These are phyloP conservation scores for Leccinum boreale DNA, from an alignment of 768 basidiomycete species.

Conservation along the genomic window DNA sequence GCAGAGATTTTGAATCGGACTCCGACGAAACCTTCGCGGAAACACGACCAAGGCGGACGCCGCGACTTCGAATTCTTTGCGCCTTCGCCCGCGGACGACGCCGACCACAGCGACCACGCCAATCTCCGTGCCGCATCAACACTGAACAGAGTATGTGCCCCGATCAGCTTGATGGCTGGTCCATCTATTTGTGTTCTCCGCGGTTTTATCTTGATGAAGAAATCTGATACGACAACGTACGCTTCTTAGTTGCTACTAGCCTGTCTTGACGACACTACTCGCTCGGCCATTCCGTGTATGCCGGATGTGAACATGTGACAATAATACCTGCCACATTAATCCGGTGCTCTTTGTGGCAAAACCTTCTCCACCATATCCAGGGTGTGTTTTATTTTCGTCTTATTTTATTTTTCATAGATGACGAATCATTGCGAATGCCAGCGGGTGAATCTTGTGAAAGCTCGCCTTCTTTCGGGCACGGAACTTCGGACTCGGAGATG, in stretches of 20 bases:
- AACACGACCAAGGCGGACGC: background rate
- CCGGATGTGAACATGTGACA: background rate
- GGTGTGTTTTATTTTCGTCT: background rate
- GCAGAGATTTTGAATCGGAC: conserved; percentile 17
- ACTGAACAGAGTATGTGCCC: background rate
- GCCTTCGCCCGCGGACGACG: background rate
- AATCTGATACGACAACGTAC: background rate
- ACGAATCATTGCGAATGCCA: background rate
- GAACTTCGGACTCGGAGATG: conserved; percentile 2
- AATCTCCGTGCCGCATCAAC: background rate
- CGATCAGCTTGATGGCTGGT: background rate
- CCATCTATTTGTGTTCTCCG: background rate
- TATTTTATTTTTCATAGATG: background rate
- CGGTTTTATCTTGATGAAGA: background rate
- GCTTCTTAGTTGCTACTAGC: background rate
- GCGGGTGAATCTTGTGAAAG: background rate
- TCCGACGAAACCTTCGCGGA: conserved; percentile 22
- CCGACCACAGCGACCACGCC: background rate
- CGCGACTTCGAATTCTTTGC: background rate
- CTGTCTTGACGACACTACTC: background rate
- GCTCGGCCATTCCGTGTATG: background rate
- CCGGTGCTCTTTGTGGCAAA: background rate
- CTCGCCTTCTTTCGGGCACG: conserved; percentile 3
- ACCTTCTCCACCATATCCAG: background rate
- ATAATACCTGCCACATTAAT: conserved; percentile 1